Evolutionary conservation across 768 basidiomycete species (phyloP).

Genomic region (Mycena alexandri): DNA sequence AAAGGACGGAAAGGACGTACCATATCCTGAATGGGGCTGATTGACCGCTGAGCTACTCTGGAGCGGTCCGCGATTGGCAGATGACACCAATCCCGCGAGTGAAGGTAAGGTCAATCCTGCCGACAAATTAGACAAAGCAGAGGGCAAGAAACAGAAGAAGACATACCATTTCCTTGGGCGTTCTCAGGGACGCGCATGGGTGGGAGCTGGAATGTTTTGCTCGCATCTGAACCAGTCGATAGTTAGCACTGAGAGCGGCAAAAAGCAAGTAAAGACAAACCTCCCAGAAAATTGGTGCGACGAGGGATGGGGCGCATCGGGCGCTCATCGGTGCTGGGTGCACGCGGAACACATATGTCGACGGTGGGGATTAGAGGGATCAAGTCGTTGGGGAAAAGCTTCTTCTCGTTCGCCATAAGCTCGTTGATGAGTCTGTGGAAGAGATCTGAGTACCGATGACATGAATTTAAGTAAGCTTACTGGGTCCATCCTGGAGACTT

Average conservation of each 20-base stretch:
- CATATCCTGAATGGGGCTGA: background rate
- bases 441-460: background rate
- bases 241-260: background rate
- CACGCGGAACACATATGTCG: background rate
- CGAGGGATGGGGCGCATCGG: background rate
- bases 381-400: constrained; percentile 7
- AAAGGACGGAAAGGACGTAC: background rate
- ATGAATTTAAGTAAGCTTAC: background rate
- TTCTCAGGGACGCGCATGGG: background rate
- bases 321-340: background rate
- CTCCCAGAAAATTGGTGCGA: background rate
- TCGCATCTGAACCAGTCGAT: background rate
- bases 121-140: background rate
- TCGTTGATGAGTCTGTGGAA: background rate
- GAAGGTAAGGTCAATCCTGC: background rate
- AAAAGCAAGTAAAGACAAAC: background rate
- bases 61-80: background rate
- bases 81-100: background rate
- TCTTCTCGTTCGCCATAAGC: background rate
- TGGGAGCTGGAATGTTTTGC: background rate
- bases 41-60: background rate
- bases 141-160: background rate
- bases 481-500: constrained; percentile 5
- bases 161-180: background rate
- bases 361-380: constrained; percentile 5